A percentile compares a stretch with the other conserved stretches of the same genome.
phyloP scores from a whole-genome alignment of 2,329 filamentous ascomycete genomes.

The Cytospora leucostoma region DNA sequence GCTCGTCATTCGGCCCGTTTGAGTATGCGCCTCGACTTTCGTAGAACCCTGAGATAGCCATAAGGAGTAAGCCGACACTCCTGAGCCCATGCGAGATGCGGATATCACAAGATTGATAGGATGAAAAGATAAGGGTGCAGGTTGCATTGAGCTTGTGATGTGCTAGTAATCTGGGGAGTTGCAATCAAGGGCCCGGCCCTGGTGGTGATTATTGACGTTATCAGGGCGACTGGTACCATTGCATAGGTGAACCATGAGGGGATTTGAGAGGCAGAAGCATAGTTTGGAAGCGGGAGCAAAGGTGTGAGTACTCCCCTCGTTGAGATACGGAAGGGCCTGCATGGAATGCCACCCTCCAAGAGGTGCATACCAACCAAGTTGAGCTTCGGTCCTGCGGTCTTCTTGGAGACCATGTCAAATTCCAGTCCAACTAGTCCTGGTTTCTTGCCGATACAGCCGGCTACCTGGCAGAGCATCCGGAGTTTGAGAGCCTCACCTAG shows the following conservation, averaged over 20 bases:
- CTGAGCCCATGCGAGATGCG: background rate
- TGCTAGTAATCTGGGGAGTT: background rate
- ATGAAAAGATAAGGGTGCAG: slow-evolving; percentile 13
- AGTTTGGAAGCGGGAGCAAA: background rate
- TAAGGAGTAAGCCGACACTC: background rate
- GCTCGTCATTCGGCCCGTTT: background rate
- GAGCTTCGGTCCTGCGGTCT: background rate
- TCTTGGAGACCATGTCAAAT: background rate
- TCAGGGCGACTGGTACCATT: background rate
- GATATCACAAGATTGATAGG: background rate
- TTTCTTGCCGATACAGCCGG: background rate
- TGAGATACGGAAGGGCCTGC: background rate
- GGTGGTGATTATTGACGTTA: background rate
- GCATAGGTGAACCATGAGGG: background rate
- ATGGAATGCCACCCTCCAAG: background rate
- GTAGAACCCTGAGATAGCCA: background rate
- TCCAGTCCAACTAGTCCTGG: background rate
- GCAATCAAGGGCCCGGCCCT: background rate
- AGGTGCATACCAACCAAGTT: background rate
- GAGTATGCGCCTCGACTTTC: background rate
- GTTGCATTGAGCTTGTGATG: background rate
- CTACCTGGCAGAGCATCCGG: background rate
- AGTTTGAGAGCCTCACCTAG: background rate
- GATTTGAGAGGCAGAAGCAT: background rate
- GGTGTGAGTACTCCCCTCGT: background rate